These are phyloP conservation scores for Neurospora intermedia DNA, from an alignment of 495 filamentous ascomycete species.

Conservation along the genomic window DNA sequence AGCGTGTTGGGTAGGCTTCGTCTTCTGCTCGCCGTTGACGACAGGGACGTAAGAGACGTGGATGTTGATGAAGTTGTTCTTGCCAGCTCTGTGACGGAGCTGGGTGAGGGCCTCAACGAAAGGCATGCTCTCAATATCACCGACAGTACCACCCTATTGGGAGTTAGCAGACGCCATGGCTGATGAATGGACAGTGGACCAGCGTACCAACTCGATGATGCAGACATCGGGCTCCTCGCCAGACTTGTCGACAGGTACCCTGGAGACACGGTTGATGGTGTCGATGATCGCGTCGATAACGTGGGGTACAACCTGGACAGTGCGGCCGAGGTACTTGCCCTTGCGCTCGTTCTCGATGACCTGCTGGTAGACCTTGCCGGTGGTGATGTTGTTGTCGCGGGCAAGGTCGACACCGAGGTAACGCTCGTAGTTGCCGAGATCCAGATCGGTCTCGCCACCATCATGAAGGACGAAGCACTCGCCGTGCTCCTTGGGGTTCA, in stretches of 20 bases:
- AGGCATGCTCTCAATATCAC: conserved; percentile 84
- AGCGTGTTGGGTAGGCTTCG: conserved; percentile 88
- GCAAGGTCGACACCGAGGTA: conserved; percentile 51
- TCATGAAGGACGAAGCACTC: conserved; percentile 31
- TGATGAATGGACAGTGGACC: not conserved
- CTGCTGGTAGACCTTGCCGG: conserved; percentile 85
- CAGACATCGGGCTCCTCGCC: conserved; percentile 81
- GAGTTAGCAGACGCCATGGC: not conserved
- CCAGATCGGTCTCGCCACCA: conserved; percentile 52
- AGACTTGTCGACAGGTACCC: conserved; percentile 78
- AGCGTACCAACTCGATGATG: conserved; percentile 51
- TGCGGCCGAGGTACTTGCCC: conserved; percentile 84
- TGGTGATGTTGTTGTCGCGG: conserved; percentile 84
- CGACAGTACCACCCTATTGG: conserved; percentile 25
- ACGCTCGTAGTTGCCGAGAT: conserved; percentile 89
- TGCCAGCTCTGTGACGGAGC: conserved; percentile 58
- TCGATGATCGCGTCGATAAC: conserved; percentile 84
- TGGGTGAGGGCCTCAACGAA: conserved; percentile 84
- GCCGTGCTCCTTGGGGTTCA: conserved; percentile 53
- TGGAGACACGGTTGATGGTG: conserved; percentile 82
- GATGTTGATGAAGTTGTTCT: conserved; percentile 76
- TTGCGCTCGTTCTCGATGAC: conserved; percentile 66
- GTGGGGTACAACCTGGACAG: conserved; percentile 90
- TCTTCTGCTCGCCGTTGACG: conserved; percentile 75
- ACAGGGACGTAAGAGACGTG: conserved; percentile 74